Base-by-base conservation (phyloP, 1,284 basidiomycete genomes). In the Cutaneotrichosporon arboriforme region DNA sequence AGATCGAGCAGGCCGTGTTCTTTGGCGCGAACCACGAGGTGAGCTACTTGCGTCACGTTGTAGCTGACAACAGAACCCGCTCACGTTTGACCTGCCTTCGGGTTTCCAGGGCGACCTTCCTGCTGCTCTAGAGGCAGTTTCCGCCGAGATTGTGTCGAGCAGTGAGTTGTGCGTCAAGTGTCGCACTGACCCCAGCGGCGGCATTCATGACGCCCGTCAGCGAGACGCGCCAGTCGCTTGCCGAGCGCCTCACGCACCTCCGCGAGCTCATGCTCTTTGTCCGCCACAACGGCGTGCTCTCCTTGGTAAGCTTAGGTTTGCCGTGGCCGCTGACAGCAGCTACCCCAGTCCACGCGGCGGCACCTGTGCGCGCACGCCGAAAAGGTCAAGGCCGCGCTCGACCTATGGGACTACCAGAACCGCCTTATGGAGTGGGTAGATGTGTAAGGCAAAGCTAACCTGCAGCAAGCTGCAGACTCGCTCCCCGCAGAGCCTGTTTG, bases 251-350 rank as follows among this genome's bases (percentile, higher is more conserved):
- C 58, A 83, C 84, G 40, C 80, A 88, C 39, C 77, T 96, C 15
- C 83, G 82, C 47, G 87, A 87, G 77, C 79, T 98, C 9, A 88
- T 96, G 63, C 79, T 80, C 17, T 96, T 93, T 70, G 86, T 98
- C 60, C 88, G 88, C 49, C 83, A 86, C 53, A 94, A 94, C 69
- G 84, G 81, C 0, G 84, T 84, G 3, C 77, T 93, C 23, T 77
- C 77, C 22, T 88, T 87, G 78, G 88, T 87, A 36, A 62, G 74
- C 57, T 18, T 9, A 18, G 17, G 42, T 45, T 38, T 47, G 14
- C 46, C 43, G 33, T 50, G 23, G 37, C 54, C 56, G 46, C 51
- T 46, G 38, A n/a, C 35, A 34, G 31, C 65, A 93, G 86, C 84
- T 97, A 68, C 86, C 91, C 2, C 86, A 89, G 75, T 75, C 79